phyloP scores from a whole-genome alignment of 352 stramenopile genomes.

The Blastocystis sp. region DNA sequence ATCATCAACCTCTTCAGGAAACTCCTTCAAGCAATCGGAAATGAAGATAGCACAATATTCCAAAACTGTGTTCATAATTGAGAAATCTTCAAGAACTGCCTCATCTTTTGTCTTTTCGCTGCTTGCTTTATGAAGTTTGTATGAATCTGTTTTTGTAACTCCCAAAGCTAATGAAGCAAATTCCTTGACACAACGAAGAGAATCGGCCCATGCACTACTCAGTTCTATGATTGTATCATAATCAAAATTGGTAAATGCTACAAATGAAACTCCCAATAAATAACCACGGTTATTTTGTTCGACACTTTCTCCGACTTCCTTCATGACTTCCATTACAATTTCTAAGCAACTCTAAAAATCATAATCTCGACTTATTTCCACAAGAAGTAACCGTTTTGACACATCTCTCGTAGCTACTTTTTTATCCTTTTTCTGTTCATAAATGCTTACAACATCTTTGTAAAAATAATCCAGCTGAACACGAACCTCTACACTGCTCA shows the following conservation, averaged over 20 bases:
- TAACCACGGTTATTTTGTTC: background rate
- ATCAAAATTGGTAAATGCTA: slow-evolving; percentile 30
- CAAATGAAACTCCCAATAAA: background rate
- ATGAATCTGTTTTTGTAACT: slow-evolving; percentile 23
- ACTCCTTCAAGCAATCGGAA: slow-evolving; percentile 13
- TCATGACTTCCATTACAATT: slow-evolving; percentile 14
- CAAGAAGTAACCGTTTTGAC: background rate
- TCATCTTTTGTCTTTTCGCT: background rate
- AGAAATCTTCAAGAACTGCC: background rate
- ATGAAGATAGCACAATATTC: slow-evolving; percentile 26
- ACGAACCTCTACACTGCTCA: background rate
- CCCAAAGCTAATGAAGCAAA: background rate
- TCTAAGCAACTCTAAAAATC: background rate
- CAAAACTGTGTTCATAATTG: background rate
- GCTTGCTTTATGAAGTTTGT: background rate
- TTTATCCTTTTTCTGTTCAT: background rate
- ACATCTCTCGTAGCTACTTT: background rate
- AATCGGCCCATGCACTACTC: slow-evolving; percentile 15
- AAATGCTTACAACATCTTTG: slow-evolving; percentile 21
- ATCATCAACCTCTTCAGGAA: slow-evolving; percentile 35
- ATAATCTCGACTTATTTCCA: background rate
- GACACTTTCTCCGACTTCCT: slow-evolving; percentile 18
- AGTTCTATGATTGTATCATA: slow-evolving; percentile 8
- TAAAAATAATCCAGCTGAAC: slow-evolving; percentile 33
- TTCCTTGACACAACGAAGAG: background rate